These are phyloP conservation scores for Rhodotorula sp. DNA, from an alignment of 1,284 basidiomycete species.

Conservation along the genomic window DNA sequence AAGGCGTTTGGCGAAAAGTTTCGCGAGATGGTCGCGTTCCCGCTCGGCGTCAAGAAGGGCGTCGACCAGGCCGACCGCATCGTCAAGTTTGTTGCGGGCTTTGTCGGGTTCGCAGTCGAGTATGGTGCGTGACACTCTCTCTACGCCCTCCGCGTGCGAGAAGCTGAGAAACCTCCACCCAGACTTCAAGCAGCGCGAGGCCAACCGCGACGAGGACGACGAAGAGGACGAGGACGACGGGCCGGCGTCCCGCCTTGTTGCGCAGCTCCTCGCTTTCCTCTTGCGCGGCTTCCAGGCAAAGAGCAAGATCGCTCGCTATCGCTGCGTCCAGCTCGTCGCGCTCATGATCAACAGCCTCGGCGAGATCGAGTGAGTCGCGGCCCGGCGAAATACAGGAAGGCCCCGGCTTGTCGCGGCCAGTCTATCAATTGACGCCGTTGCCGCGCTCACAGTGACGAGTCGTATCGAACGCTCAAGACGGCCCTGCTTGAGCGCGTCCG, in stretches of 20 bases:
- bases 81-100: slow-evolving; percentile 81
- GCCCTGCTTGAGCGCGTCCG: slow-evolving; percentile 73
- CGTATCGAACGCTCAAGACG: slow-evolving; percentile 68
- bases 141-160: not conserved
- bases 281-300: slow-evolving; percentile 83
- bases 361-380: slow-evolving; percentile 67
- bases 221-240: slow-evolving; percentile 69
- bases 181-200: slow-evolving; percentile 37
- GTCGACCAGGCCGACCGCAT: slow-evolving; percentile 73
- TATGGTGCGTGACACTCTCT: slow-evolving; percentile 60
- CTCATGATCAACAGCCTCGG: slow-evolving; percentile 77
- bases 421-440: not conserved
- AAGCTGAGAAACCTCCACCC: not conserved
- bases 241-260: slow-evolving; percentile 70
- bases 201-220: slow-evolving; percentile 53
- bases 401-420: not conserved
- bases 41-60: slow-evolving; percentile 82
- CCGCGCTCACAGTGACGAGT: slow-evolving; percentile 66
- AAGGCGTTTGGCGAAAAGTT: slow-evolving; percentile 74
- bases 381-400: no score
- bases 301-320: slow-evolving; percentile 82
- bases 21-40: slow-evolving; percentile 63
- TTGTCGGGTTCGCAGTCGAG: slow-evolving; percentile 74
- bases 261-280: slow-evolving; percentile 72
- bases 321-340: slow-evolving; percentile 75